Conservation (phyloP, 2,329 filamentous ascomycete species). For the Hypoxylon sp. region DNA sequence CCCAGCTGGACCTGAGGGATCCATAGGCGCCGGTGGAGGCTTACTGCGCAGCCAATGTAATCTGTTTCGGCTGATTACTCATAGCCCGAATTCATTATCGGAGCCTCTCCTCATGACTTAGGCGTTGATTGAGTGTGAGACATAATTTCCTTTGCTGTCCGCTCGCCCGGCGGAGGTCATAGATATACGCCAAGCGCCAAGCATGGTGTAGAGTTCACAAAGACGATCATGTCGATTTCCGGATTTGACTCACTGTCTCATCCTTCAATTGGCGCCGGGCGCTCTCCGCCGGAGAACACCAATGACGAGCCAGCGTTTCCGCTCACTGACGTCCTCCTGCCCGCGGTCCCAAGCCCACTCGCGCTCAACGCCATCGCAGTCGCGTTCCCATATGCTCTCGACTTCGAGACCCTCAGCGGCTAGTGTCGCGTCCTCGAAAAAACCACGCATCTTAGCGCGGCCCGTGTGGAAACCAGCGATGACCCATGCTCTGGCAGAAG, state of each 20-base stretch:
- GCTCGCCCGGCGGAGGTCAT: neutral
- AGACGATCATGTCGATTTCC: neutral
- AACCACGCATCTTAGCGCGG: slow-evolving; percentile 73
- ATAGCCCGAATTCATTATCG: neutral
- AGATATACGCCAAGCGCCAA: neutral
- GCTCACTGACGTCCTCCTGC: slow-evolving; percentile 70
- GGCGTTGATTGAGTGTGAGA: neutral
- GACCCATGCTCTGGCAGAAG: slow-evolving; percentile 70
- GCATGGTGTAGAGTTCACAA: neutral
- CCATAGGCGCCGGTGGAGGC: neutral
- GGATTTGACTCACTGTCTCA: slow-evolving; percentile 1
- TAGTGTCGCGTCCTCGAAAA: slow-evolving; percentile 69
- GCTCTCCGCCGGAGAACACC: slow-evolving; percentile 63
- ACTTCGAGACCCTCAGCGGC: slow-evolving; percentile 68
- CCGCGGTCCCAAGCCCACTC: slow-evolving; percentile 74
- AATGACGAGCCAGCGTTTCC: slow-evolving; percentile 80
- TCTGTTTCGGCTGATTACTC: neutral
- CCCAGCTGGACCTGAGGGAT: neutral
- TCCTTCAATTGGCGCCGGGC: neutral
- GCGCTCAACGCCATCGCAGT: slow-evolving; percentile 74
- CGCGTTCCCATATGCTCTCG: slow-evolving; percentile 77
- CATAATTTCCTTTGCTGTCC: neutral
- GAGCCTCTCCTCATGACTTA: neutral
- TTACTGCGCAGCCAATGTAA: neutral
- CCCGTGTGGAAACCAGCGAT: slow-evolving; percentile 82